These are phyloP conservation scores for Prototheca wickerhamii DNA, from an alignment of 163 green algal genomes.

Conservation along the genomic window DNA sequence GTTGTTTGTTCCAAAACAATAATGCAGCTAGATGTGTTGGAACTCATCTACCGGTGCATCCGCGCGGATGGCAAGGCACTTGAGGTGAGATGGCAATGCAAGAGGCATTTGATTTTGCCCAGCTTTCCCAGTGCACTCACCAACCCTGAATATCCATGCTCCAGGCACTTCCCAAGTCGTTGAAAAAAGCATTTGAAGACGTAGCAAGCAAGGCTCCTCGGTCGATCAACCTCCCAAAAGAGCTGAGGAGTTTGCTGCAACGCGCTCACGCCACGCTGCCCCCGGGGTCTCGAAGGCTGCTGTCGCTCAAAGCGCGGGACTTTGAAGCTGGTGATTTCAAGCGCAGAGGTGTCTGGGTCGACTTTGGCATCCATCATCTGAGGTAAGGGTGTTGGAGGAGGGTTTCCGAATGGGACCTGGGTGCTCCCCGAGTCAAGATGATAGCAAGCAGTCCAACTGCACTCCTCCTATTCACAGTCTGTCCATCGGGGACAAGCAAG, in stretches of 20 bases:
- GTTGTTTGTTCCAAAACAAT: not conserved
- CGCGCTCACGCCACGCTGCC: too few species aligned
- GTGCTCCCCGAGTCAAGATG: too few species aligned
- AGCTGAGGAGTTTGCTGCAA: not conserved
- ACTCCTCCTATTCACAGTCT: too few species aligned
- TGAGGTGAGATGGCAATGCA: not conserved
- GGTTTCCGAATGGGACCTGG: too few species aligned
- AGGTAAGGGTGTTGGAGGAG: too few species aligned
- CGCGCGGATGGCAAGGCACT: not conserved
- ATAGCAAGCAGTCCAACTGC: too few species aligned
- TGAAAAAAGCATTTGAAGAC: conserved; percentile 6
- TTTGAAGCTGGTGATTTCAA: too few species aligned
- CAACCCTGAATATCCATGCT: not conserved
- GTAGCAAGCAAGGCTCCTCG: not conserved
- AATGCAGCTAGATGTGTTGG: conserved; percentile 16
- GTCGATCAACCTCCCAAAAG: not conserved
- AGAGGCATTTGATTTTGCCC: not conserved
- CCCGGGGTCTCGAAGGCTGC: too few species aligned
- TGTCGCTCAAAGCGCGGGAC: too few species aligned
- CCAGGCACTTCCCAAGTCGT: conserved; percentile 2
- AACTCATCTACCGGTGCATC: conserved; percentile 11
- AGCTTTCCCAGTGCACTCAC: not conserved
- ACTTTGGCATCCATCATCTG: not conserved
- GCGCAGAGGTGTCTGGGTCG: too few species aligned
- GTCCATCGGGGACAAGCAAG: too few species aligned